Conservation (phyloP, 768 basidiomycete genomes). For the Kwoniella bestiolae region DNA sequence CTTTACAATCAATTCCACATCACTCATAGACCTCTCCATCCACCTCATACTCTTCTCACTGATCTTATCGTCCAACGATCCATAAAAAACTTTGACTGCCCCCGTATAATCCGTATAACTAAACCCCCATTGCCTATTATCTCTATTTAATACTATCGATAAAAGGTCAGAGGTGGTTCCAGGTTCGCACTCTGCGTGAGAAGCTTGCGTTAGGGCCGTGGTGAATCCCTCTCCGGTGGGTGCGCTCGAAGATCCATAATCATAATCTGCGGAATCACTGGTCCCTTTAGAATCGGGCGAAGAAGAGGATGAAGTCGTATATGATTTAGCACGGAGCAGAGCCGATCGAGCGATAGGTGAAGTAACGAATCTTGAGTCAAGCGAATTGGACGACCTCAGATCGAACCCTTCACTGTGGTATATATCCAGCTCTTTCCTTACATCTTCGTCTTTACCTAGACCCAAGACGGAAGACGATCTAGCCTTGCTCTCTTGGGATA, state of each 20-base stretch:
- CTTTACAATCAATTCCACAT: conserved; percentile 78
- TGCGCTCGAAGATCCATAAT: background rate
- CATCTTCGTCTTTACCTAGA: background rate
- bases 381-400: background rate
- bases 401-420: conserved; percentile 5
- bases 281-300: background rate
- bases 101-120: conserved; percentile 79
- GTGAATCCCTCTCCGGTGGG: conserved; percentile 61
- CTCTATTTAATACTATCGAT: conserved; percentile 79
- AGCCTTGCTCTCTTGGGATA: background rate
- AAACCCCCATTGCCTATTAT: conserved; percentile 83
- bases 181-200: conserved; percentile 89
- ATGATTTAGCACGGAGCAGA: background rate
- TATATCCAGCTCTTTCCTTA: background rate
- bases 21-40: conserved; percentile 76
- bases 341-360: background rate
- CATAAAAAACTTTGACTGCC: conserved; percentile 84
- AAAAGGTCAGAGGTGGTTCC: conserved; percentile 89
- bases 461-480: background rate
- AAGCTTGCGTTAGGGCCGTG: conserved; percentile 87
- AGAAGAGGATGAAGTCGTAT: background rate
- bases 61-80: conserved; percentile 91
- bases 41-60: conserved; percentile 86
- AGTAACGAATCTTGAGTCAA: background rate
- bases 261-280: too few species aligned